Base-by-base conservation (phyloP, 2,329 filamentous ascomycete species). In the Capronia americana region DNA sequence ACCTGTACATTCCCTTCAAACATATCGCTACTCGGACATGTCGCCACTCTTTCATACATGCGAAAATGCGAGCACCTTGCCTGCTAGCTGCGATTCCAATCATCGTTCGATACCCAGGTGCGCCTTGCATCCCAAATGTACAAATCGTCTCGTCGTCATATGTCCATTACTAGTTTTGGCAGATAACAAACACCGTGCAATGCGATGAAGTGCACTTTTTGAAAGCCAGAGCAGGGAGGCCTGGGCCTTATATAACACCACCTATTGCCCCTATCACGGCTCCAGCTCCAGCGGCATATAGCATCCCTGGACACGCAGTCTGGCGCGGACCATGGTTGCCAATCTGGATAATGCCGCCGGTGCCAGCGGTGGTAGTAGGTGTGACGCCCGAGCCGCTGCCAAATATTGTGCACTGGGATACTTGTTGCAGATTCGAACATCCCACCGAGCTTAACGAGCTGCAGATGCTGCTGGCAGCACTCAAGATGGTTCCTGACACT, bases 351-450 rank as follows among this genome's bases (percentile, higher is more conserved):
- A 74, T 71, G 34, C 67, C 69, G 17, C 74, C 75, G 7, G 60
- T 56, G 5, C 66, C 61, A 1, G 57, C 54, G 11, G 74, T 76
- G 34, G 68, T 62, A n/a, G 63, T 57, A 17, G 68, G 57, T 7
- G 53, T 38, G 55, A 66, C 72, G 4, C 72, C 73, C 20, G 68
- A 70, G 17, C 72, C 76, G 38, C 61, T 75, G 23, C 75, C 76
- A 70, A 80, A 79, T 38, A 74, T 72, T 32, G 73, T 74, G 70
- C 84, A 86, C 38, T 83, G 82, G 10, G 74, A 78, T 23, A 61
- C 58, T 38, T 83, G 76, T 58, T 81, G 78, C 46, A 85, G 72
- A 32, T 80, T 81, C 69, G 81, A 83, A 68, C 84, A 85, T 14
- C 82, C 84, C 54, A 77, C 64, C 23, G 71, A 68, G 67, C 83